Evolutionary conservation across 768 basidiomycete genomes (phyloP).

Genomic region (Mycena kentingensis): DNA sequence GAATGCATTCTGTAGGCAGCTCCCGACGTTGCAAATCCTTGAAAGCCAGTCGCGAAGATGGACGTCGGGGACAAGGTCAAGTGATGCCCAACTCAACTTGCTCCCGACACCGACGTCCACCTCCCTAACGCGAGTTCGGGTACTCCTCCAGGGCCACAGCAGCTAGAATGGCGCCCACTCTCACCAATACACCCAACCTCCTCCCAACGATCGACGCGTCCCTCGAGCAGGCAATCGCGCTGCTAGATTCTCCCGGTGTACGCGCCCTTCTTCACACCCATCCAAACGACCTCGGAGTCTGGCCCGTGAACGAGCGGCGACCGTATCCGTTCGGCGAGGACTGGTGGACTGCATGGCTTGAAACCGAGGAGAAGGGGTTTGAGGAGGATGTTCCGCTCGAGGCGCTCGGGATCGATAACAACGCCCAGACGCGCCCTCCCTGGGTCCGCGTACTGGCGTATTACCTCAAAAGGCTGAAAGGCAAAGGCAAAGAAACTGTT

Average conservation of each 20-base stretch:
- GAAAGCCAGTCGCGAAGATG: no score
- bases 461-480: neutral
- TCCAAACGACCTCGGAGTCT: slow-evolving; percentile 43
- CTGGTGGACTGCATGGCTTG: slow-evolving; percentile 41
- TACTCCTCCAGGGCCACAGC: no score
- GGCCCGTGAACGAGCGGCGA: slow-evolving; percentile 21
- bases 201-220: neutral
- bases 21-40: no score
- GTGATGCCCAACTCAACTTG: no score
- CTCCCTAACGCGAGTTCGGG: no score
- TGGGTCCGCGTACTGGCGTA: slow-evolving; percentile 16
- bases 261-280: slow-evolving; percentile 44
- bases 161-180: no score
- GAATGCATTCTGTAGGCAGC: no score
- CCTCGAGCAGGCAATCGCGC: neutral
- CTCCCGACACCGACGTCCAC: no score
- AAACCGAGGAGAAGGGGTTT: slow-evolving; percentile 2
- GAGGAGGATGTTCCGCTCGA: neutral
- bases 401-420: no score
- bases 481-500: no score
- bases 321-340: slow-evolving; percentile 28
- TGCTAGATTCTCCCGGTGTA: slow-evolving; percentile 18
- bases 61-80: no score
- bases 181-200: no score
- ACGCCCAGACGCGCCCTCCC: slow-evolving; percentile 29